Conservation (phyloP, 495 filamentous ascomycete genomes). For the Lasiosphaeria miniovina region DNA sequence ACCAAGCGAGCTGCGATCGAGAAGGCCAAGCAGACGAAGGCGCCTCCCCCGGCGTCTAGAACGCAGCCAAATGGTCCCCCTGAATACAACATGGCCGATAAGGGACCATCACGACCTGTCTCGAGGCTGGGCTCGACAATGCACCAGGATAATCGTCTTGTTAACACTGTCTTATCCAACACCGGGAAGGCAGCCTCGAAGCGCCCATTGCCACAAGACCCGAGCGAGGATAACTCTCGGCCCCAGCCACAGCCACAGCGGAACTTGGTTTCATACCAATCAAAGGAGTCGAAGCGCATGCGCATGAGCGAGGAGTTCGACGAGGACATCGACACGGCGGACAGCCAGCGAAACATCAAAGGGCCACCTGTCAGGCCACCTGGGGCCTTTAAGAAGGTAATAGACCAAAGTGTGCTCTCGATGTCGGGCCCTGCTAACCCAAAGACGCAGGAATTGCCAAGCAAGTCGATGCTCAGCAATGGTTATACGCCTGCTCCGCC, state of each 20-base stretch:
- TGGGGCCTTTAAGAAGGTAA: constrained; percentile 69
- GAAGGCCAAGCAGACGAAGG: constrained; percentile 54
- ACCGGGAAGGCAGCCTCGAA: constrained; percentile 45
- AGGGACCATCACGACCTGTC: constrained; percentile 33
- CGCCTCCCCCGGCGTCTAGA: constrained; percentile 51
- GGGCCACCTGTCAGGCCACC: constrained; percentile 82
- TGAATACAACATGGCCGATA: constrained; percentile 35
- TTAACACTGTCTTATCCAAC: constrained; percentile 41
- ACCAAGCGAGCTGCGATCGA: constrained; percentile 73
- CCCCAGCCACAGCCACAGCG: constrained; percentile 33
- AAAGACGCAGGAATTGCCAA: constrained; percentile 50
- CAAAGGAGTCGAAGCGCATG: constrained; percentile 56
- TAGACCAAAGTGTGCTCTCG: background rate
- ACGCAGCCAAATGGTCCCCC: constrained; percentile 48
- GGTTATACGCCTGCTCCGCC: constrained; percentile 61
- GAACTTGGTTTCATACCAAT: constrained; percentile 44
- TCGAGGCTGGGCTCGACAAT: constrained; percentile 43
- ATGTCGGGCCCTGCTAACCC: constrained; percentile 23
- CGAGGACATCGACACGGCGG: constrained; percentile 39
- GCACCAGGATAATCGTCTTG: constrained; percentile 44
- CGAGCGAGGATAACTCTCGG: constrained; percentile 27
- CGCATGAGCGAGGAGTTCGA: constrained; percentile 57
- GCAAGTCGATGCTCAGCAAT: constrained; percentile 62
- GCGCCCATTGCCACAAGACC: constrained; percentile 50
- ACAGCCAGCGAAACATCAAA: constrained; percentile 56